Evolutionary conservation across 164 flowering plant species (phyloP).

Genomic region (Hamamelis virginiana): DNA sequence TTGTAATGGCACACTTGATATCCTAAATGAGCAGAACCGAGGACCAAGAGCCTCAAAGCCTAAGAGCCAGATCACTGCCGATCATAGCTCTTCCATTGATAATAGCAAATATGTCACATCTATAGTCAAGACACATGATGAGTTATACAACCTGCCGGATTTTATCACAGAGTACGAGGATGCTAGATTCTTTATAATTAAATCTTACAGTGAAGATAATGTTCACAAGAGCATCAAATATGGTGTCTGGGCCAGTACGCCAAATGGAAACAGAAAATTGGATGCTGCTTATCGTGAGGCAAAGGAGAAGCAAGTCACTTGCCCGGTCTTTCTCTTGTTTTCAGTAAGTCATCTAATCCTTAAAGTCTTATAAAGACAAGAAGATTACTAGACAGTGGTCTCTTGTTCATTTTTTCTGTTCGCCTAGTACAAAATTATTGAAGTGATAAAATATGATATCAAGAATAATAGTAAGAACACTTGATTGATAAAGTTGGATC

Average conservation of each 20-base stretch:
- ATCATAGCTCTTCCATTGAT: constrained; percentile 38
- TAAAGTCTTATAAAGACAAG: background rate
- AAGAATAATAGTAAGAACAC: background rate
- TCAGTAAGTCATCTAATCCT: constrained; percentile 50
- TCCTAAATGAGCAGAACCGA: constrained; percentile 76
- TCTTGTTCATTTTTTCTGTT: background rate
- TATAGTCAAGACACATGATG: constrained; percentile 27
- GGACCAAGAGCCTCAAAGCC: constrained; percentile 88
- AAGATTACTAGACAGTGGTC: background rate
- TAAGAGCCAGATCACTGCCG: constrained; percentile 51
- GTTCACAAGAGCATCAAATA: constrained; percentile 94
- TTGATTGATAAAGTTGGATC: no score
- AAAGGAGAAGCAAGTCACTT: constrained; percentile 50
- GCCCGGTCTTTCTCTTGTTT: constrained; percentile 82
- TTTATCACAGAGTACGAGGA: constrained; percentile 66
- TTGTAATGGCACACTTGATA: constrained; percentile 56
- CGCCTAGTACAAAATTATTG: background rate
- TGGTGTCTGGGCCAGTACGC: constrained; percentile 94
- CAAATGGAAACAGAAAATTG: constrained; percentile 80
- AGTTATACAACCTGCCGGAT: constrained; percentile 53
- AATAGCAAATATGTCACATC: constrained; percentile 33
- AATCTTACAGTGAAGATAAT: constrained; percentile 95
- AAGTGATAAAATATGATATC: background rate
- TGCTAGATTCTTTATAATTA: constrained; percentile 85
- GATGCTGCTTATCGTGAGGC: constrained; percentile 84